A percentile compares a stretch with the other conserved stretches of the same genome.
phyloP scores from a whole-genome alignment of 1,284 basidiomycete species.

The Serendipita sp. region DNA sequence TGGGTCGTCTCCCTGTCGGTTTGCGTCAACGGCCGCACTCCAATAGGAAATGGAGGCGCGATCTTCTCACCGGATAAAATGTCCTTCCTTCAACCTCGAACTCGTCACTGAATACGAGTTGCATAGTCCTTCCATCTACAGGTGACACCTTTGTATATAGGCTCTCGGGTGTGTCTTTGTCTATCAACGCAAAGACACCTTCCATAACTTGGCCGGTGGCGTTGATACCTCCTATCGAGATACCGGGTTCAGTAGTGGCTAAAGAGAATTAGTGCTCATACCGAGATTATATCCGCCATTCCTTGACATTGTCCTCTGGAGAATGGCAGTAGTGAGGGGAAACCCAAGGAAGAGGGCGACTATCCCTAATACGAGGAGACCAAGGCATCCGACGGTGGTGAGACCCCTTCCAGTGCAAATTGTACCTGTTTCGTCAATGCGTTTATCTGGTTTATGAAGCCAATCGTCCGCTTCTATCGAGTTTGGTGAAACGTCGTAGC shows the following conservation, averaged over 20 bases:
- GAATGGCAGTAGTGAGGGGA: conserved; percentile 7
- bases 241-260: neutral
- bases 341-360: conserved; percentile 43
- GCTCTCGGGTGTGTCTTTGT: conserved; percentile 47
- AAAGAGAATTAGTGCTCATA: too few species aligned
- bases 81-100: conserved; percentile 70
- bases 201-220: conserved; percentile 44
- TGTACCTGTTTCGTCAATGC: conserved; percentile 42
- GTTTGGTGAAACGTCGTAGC: neutral
- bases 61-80: conserved; percentile 44
- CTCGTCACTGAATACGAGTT: conserved; percentile 64
- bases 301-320: neutral
- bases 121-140: conserved; percentile 26
- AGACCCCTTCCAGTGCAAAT: conserved; percentile 62
- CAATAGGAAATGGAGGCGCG: conserved; percentile 17
- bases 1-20: conserved; percentile 33
- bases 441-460: conserved; percentile 29
- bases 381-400: conserved; percentile 64
- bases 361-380: conserved; percentile 42
- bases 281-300: conserved; percentile 20
- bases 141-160: conserved; percentile 20
- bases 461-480: neutral
- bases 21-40: conserved; percentile 22
- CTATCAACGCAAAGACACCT: conserved; percentile 60
- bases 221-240: conserved; percentile 28